phyloP scores from a whole-genome alignment of 2,329 filamentous ascomycete genomes.

The Phialophora tarda region DNA sequence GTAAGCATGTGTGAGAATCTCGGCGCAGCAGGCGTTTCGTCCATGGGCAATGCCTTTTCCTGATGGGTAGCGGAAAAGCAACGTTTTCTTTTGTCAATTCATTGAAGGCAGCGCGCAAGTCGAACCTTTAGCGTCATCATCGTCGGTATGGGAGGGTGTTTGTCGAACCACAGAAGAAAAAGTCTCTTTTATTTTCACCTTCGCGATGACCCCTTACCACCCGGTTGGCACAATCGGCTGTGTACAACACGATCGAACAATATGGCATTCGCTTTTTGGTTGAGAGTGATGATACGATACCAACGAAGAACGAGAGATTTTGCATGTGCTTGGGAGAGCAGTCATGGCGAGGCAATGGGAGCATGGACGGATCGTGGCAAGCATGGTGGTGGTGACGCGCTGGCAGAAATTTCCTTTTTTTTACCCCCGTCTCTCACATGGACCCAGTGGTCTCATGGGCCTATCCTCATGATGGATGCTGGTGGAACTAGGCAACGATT shows the following conservation, averaged over 20 bases:
- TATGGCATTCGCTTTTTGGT: slow-evolving; percentile 35
- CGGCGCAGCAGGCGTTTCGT: slow-evolving; percentile 36
- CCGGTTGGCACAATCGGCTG: slow-evolving; percentile 33
- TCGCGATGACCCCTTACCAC: slow-evolving; percentile 35
- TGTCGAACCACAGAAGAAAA: slow-evolving; percentile 30
- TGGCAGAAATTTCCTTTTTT: slow-evolving; percentile 18
- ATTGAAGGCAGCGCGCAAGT: slow-evolving; percentile 36
- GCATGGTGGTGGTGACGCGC: slow-evolving; percentile 21
- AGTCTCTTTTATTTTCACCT: slow-evolving; percentile 36
- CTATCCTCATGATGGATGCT: neutral
- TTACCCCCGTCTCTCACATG: slow-evolving; percentile 12
- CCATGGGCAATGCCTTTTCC: slow-evolving; percentile 31
- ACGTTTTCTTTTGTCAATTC: slow-evolving; percentile 36
- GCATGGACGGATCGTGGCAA: slow-evolving; percentile 34
- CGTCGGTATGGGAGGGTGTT: slow-evolving; percentile 38
- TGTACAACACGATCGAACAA: slow-evolving; percentile 36
- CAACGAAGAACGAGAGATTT: slow-evolving; percentile 26
- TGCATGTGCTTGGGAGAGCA: slow-evolving; percentile 34
- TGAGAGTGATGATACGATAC: slow-evolving; percentile 35
- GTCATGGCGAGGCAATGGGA: slow-evolving; percentile 31
- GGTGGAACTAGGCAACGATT: slow-evolving; percentile 20
- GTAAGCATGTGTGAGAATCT: slow-evolving; percentile 24
- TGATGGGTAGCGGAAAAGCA: slow-evolving; percentile 28
- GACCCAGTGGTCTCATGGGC: neutral
- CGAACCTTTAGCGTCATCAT: slow-evolving; percentile 39